phyloP scores from a whole-genome alignment of 345 rosid species.

The Boechera retrofracta region DNA sequence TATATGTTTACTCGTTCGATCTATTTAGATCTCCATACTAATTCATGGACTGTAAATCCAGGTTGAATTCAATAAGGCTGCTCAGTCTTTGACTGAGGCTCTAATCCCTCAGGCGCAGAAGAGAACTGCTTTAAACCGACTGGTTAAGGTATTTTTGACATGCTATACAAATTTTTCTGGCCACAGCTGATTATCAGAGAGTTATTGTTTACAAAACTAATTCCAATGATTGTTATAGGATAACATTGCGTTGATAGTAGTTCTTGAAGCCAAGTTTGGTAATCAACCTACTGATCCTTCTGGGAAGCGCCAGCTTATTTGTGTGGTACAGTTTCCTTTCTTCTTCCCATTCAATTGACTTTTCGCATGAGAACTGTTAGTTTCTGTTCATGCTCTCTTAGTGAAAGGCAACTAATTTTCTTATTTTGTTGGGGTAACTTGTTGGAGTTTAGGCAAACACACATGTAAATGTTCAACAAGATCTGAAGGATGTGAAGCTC shows the following conservation, averaged over 20 bases:
- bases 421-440: conserved; percentile 27
- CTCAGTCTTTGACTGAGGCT: conserved; percentile 97
- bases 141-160: conserved; percentile 71
- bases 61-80: conserved; percentile 99
- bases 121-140: conserved; percentile 82
- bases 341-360: neutral
- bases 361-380: conserved; percentile 12
- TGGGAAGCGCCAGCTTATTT: conserved; percentile 94
- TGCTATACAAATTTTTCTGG: conserved; percentile 56
- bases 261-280: conserved; percentile 90
- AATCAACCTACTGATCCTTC: conserved; percentile 87
- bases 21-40: conserved; percentile 31
- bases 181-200: conserved; percentile 48
- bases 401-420: conserved; percentile 22
- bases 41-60: conserved; percentile 44
- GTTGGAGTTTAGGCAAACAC: conserved; percentile 83
- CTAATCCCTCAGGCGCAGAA: conserved; percentile 78
- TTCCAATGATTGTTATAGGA: conserved; percentile 57
- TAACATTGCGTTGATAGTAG: conserved; percentile 94
- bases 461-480: conserved; percentile 86
- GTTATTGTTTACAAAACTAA: conserved; percentile 33
- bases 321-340: conserved; percentile 67
- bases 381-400: conserved; percentile 18
- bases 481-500: conserved; percentile 92
- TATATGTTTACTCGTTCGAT: conserved; percentile 8